Evolutionary conservation across 78 protist genomes (phyloP), one percentile per base, ranked within the genome.

Genomic region (Paulinella micropora): DNA sequence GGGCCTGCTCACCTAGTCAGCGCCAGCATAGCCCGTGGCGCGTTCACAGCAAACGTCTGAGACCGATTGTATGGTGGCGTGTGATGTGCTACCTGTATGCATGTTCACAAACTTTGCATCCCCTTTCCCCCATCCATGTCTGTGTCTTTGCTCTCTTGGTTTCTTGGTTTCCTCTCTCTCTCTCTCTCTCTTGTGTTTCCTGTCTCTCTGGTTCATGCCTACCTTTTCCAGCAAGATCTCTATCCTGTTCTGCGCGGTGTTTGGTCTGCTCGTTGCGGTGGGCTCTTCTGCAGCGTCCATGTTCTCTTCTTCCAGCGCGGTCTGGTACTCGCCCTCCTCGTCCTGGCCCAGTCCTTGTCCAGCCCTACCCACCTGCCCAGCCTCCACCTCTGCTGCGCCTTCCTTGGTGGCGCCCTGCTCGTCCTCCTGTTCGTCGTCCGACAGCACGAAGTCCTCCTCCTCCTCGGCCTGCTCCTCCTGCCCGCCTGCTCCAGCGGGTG

Each of bases 221-320:
- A n/a, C n/a, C n/a, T n/a, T n/a, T n/a, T n/a, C n/a, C n/a, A n/a
- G n/a, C n/a, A n/a, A n/a, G n/a, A n/a, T n/a, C n/a, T n/a, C n/a
- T n/a, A n/a, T n/a, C n/a, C n/a, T n/a, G n/a, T n/a, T n/a, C n/a
- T n/a, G n/a, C n/a, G n/a, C n/a, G n/a, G n/a, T n/a, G n/a, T n/a
- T n/a, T n/a, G n/a, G n/a, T n/a, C n/a, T n/a, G n/a, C n/a, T n/a
- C n/a, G n/a, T n/a, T n/a, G n/a, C n/a, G n/a, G n/a, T n/a, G n/a
- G 34, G 73, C 81, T 3, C 92, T 0, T 82, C 93, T 83, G 34
- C n/a, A n/a, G n/a, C n/a, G n/a, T 89, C 93, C 15, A 23, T 41
- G 67, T 93, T 92, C 34, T 87, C 89, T 1, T 3, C 83, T 0
- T 0, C 88, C 26, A 23, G 6, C 0, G 15, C 90, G 0, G 31